Percentiles rank a stretch among this genome's conserved stretches.
phyloP scores from a whole-genome alignment of 2,329 filamentous ascomycete species.

The Botrytis hyacinthi region DNA sequence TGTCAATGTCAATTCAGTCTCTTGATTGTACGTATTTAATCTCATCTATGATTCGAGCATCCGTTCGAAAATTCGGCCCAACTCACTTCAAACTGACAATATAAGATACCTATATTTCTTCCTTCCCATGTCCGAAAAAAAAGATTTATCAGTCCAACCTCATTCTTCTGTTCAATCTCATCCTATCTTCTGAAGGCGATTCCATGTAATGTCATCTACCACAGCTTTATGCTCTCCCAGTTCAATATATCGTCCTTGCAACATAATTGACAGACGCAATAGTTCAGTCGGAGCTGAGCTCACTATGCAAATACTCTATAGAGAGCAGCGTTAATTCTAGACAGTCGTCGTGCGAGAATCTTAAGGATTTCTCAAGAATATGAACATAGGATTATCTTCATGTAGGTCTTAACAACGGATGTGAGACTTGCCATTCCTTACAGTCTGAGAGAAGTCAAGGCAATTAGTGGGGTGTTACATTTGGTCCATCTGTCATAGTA shows the following conservation, averaged over 20 bases:
- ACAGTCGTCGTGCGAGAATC: not conserved
- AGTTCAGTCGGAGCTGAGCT: not conserved
- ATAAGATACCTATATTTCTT: not conserved
- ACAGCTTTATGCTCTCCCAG: not conserved
- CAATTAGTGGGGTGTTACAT: not conserved
- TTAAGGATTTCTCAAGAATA: not conserved
- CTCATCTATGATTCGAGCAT: not conserved
- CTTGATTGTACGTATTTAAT: not conserved
- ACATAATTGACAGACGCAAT: not conserved
- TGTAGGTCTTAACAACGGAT: not conserved
- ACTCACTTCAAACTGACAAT: not conserved
- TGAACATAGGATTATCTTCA: not conserved
- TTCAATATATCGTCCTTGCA: not conserved
- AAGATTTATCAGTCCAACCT: fast-evolving
- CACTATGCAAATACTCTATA: no score
- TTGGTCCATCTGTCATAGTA: not conserved
- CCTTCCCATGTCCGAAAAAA: not conserved
- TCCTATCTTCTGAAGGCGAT: not conserved
- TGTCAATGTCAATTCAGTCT: not conserved
- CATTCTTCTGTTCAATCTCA: not conserved
- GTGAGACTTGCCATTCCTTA: not conserved
- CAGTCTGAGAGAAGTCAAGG: not conserved
- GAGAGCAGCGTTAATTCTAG: not conserved
- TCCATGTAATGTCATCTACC: not conserved
- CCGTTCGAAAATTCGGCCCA: not conserved